Base-by-base conservation (phyloP, 2,329 filamentous ascomycete species). In the Coleophoma crateriformis region DNA sequence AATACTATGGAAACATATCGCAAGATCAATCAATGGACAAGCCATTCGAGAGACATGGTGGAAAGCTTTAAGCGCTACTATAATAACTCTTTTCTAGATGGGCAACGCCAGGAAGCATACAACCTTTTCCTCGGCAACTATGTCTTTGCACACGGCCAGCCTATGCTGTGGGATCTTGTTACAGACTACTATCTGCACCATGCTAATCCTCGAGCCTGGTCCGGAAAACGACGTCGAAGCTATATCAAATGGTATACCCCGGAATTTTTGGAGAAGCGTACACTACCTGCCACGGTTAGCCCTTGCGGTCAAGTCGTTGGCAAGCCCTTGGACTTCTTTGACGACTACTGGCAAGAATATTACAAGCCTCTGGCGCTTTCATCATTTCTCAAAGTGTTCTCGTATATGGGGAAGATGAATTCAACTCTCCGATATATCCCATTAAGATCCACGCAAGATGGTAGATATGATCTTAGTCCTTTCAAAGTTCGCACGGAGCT, bases 1-100 rank as follows among this genome's bases (percentile, higher is more conserved):
- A 99, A 99, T 66, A 99, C 94, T 0, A 97, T 99, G 91, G 91
- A 95, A 57, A 99, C 94, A 4, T 99, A 99, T 67, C 87, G 94
- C 50, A 97, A 97, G 70, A 95, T 96, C 66, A 97, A 97, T 58
- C 92, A 97, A 66, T 99, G 94, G 94, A 95, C 90, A 20, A 96
- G 90, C 60, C 90, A 96, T 67, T 96, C 92, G 2, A 81, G 94
- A 58, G 94, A 99, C 67, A 97, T 99, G 92, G 91, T 99, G 19
- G 94, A 99, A 70, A 96, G 90, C 66, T 96, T 99, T 74, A 99
- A 97, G 68, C 82, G 94, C 27, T 99, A 97, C 67, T 99, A 99
- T 68, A 96, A 97, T 71, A 99, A 99, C 64, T 95, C 92, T 0
- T 99, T 99, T 66, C 79, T 99, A 8, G 94, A 99, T 67, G 91